Base-by-base conservation (phyloP, 805 yeast genomes). In the Suhomyces xylopsoci region DNA sequence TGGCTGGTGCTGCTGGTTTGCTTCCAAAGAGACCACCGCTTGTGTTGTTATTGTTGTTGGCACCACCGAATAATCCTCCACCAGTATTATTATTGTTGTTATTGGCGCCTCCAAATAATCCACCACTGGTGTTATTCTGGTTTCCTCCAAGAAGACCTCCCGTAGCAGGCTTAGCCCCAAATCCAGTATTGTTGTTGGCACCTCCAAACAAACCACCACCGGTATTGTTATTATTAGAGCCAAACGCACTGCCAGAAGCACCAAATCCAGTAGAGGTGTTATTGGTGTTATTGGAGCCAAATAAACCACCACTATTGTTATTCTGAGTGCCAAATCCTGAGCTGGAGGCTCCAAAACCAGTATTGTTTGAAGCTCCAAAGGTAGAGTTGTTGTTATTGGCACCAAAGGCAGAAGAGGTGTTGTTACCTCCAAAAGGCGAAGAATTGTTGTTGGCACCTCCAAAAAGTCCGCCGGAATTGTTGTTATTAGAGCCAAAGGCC, bases 381-480 rank as follows among this genome's bases (percentile, higher is more conserved):
- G 22, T 59, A 22, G 64, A 48, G 26, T 15, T 42, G 12, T 45
- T 49, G 36, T 54, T 56, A 17, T 5, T 51, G 3, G 48, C 19
- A 14, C 51, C 51, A 34, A 48, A 48, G 7, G 47, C 51, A n/a
- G 66, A 59, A 17, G 67, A 52, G 28, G 66, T 43, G 30, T 51
- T 51, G 38, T 45, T 48, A 30, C 54, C 53, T 30, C 57, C 63
- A 51, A 64, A 64, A 2, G 57, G 63, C 14, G 57, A 54, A 14
- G 57, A 47, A 12, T 57, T 57, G n/a, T 64, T 51, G 17, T 44
- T 43, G 26, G 32, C 60, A 49, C 43, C 49, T 36, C 82, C 82
- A 61, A 80, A 81, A 34, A 71, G 62, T 3, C 77, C 74, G 26
- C 69, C 69, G 1, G 42, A 38, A 17, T 36, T 36, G 42, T 38